A percentile compares a stretch with the other conserved stretches of the same genome.
Conservation (phyloP, 495 filamentous ascomycete species). For the Penicillium verhagenii region DNA sequence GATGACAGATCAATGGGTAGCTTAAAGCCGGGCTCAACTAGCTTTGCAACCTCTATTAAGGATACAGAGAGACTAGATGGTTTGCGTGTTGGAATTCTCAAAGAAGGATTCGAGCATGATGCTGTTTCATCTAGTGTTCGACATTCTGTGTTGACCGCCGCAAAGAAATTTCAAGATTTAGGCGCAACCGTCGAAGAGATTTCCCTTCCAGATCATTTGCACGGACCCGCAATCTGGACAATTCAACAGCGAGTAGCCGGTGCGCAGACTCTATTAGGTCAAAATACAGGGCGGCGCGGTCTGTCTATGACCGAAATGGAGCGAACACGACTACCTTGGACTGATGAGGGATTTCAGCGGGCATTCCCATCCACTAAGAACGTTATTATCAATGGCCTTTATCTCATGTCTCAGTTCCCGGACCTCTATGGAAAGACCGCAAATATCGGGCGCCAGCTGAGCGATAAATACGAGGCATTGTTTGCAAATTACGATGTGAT, state of each 20-base stretch:
- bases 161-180: constrained; percentile 44
- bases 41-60: constrained; percentile 35
- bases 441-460: constrained; percentile 41
- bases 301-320: constrained; percentile 43
- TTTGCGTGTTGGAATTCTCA: constrained; percentile 51
- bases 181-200: constrained; percentile 53
- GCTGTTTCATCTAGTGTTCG: constrained; percentile 43
- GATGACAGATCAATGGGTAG: constrained; percentile 53
- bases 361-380: constrained; percentile 45
- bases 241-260: constrained; percentile 44
- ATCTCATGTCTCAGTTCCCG: constrained; percentile 37
- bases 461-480: constrained; percentile 44
- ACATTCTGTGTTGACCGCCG: constrained; percentile 40
- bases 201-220: constrained; percentile 50
- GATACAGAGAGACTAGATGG: constrained; percentile 38
- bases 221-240: constrained; percentile 51
- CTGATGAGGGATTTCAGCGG: constrained; percentile 29
- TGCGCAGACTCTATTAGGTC: constrained; percentile 38
- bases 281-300: constrained; percentile 37
- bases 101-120: constrained; percentile 47
- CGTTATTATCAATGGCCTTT: constrained; percentile 42
- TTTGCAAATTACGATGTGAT: constrained; percentile 45
- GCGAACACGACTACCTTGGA: constrained; percentile 30
- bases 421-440: constrained; percentile 40
- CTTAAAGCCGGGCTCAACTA: constrained; percentile 43